Evolutionary conservation across 2,329 filamentous ascomycete species (phyloP), one percentile per base, ranked within the genome.

Genomic region (Neofusicoccum cordaticola): DNA sequence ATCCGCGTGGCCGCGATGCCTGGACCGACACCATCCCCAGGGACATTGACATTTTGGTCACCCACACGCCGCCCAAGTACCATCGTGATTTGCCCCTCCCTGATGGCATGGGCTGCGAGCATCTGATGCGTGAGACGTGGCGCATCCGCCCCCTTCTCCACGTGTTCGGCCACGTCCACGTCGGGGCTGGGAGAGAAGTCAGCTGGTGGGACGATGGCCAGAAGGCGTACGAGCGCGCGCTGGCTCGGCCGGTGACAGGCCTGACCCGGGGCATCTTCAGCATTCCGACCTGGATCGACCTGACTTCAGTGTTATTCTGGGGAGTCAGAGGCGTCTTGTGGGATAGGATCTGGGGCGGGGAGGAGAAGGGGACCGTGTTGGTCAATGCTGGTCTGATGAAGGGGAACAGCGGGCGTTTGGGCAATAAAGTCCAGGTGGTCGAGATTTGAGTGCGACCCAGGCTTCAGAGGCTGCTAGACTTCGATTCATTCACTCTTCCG

Each of bases 161-260:
- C 75, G 84, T 96, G 53, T 96, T 95, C 74, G 93, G 92, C 0
- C 93, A 97, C 76, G 85, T 93, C 27, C 93, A 97, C 78, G 90
- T 84, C 72, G 90, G 87, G 8, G 85, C 90, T 51, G 93, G 92
- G 15, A 81, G 81, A 48, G 87, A 93, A 71, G 77, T 87, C 0
- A 83, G 90, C 9, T 90, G 86, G 77, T 96, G 90, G 83, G 91
- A 95, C 74, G 84, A 87, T 31, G 85, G 86, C 66, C 91, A 96
- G 76, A 79, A 79, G 37, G 84, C 85, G 1, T 93, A 92, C 77
- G 91, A 94, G 77, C 80, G 81, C n/a, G 81, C 92, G 27, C 81
- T 84, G 72, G 72, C 73, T 2, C 74, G 78, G 15, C 63, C 63
- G 9, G 69, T 79, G 57, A 72, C 73, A 15, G 77, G 78, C 1